A percentile compares a stretch with the other conserved stretches of the same genome.
These are phyloP conservation scores for Rhododendron henanense DNA, from an alignment of 148 eudicot genomes.

Conservation along the genomic window DNA sequence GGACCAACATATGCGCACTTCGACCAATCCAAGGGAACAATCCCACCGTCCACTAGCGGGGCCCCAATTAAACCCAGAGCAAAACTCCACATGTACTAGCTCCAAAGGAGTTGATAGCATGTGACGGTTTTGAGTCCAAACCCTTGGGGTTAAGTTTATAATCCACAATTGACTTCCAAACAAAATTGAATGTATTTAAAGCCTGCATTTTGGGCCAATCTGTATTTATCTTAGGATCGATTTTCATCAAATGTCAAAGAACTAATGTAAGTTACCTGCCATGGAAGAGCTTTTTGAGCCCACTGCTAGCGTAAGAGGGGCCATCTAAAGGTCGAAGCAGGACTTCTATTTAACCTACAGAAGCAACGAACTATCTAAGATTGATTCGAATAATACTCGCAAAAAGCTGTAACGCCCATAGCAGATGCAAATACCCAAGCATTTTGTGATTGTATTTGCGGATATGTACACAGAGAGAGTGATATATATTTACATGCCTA, in stretches of 20 bases:
- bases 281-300: slow-evolving; percentile 37
- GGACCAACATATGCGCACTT: not conserved
- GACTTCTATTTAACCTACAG: not conserved
- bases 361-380: not conserved
- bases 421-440: not conserved
- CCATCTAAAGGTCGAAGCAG: slow-evolving; percentile 28
- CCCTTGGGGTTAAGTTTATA: not conserved
- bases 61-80: not conserved
- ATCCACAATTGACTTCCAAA: not conserved
- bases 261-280: slow-evolving; percentile 26
- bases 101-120: not conserved
- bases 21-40: not conserved
- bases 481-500: not conserved
- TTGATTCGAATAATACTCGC: not conserved
- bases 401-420: not conserved
- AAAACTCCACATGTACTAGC: not conserved
- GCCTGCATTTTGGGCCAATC: not conserved
- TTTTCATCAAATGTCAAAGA: not conserved
- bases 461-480: not conserved
- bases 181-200: not conserved
- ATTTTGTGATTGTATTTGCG: not conserved
- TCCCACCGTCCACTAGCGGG: not conserved
- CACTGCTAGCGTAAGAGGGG: slow-evolving; percentile 46
- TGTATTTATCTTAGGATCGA: not conserved
- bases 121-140: too few species aligned